Base-by-base conservation (phyloP, 2,329 filamentous ascomycete genomes). In the Drechslera avenae region DNA sequence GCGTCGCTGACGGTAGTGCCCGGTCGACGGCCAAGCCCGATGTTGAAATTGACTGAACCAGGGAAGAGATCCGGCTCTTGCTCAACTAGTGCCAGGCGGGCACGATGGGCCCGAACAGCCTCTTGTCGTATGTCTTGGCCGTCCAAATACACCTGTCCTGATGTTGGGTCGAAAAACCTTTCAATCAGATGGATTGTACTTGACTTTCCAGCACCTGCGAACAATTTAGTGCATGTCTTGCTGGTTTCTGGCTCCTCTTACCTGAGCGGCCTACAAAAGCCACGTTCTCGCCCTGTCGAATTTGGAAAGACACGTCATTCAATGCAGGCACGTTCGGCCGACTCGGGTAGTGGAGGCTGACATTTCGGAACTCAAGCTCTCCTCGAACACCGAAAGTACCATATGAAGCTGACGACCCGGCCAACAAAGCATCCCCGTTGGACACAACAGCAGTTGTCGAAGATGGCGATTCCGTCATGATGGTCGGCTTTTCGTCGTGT, bases 61-160 rank as follows among this genome's bases (percentile, higher is more conserved):
- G 74, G 71, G 53, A 79, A 78, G 0, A 80, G 66, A 44, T 76
- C 73, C 2, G 76, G 69, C 35, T 79, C 77, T 63, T 80, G 77
- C 41, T 66, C 63, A 1, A 79, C 77, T 3, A 79, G 63, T 1
- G 73, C 74, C 16, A 79, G 66, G 9, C 70, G 66, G 17, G 73
- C 69, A 41, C 77, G 66, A 39, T 78, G 68, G 2, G 47, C 54
- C 35, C 66, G 60, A 1, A 76, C 73, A 21, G 75, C 54, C 36
- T 72, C 64, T 34, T 66, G 63, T 9, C 73, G 71, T 26, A 79
- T 70, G 54, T 79, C 71, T 28, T 71, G 60, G 3, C 75, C 75
- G 42, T 79, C 75, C 12, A 78, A 55, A n/a, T 66, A 57, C 1
- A 79, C 66, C 16, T 62, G 54, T 13, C 77, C 77, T 4, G 62